Evolutionary conservation across 2,329 filamentous ascomycete species (phyloP), one percentile per base, ranked within the genome.

Genomic region (Ascosphaera pollenicola): DNA sequence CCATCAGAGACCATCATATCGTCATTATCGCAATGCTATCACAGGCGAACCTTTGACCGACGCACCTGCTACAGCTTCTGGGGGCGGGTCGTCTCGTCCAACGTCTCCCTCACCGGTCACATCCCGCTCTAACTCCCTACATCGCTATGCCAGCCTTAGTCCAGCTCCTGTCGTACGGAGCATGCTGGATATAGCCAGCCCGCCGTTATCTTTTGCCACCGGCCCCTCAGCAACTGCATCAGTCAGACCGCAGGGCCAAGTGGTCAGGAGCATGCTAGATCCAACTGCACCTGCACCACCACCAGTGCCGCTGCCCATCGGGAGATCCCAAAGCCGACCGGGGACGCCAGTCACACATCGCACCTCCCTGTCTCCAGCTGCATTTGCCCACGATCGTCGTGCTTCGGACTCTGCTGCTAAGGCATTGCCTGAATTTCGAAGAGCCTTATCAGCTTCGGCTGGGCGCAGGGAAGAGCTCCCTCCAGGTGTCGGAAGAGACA

Each of bases 151-250:
- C 19, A 66, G 60, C 40, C 70, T 74, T 36, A 69, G 65, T 39
- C 79, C 78, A 24, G 21, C 21, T 17, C 78, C 77, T 17, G 75
- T 77, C 8, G 69, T 78, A 40, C 68, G 76, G 47, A 80, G 73
- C 55, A 73, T 79, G 68, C 62, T 77, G 15, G 70, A 75, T 51
- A 63, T 73, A 48, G 62, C 65, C 50, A 62, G 68, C 42, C 63
- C 50, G 40, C 45, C 49, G 31, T 53, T 52, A 40, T 46, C 51
- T 38, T 48, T 54, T 37, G 47, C 50, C 30, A 46, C 41, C 42
- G 45, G 45, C 45, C 44, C 31, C n/a, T n/a, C 37, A 3, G 37
- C 39, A 13, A 11, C 37, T 21, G 38, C 41, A 36, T 19, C 42
- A 11, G 31, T 37, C 38, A 42, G 42, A 44, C 42, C 43, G 39